Evolutionary conservation across 257 asterid genomes (phyloP).

Genomic region (Voacanga thouarsii): DNA sequence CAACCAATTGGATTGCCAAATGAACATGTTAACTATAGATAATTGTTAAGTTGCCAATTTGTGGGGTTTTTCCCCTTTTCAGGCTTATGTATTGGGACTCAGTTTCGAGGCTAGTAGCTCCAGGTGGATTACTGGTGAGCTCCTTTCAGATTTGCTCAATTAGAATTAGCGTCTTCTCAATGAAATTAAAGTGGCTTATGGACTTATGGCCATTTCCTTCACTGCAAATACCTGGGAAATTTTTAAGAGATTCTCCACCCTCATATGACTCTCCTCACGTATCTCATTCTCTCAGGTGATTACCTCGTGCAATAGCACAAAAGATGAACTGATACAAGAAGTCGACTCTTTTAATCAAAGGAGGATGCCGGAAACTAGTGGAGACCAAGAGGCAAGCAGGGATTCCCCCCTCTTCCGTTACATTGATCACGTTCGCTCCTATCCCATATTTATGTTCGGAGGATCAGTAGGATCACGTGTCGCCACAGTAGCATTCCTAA

Average conservation of each 20-base stretch:
- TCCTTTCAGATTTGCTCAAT: neutral
- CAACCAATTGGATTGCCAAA: neutral
- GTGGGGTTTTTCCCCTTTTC: slow-evolving; percentile 20
- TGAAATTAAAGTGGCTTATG: neutral
- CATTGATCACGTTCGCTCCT: slow-evolving; percentile 74
- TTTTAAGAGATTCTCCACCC: neutral
- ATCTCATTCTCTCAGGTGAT: slow-evolving; percentile 53
- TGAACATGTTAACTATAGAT: neutral
- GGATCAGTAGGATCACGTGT: slow-evolving; percentile 95
- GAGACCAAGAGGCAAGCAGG: slow-evolving; percentile 36
- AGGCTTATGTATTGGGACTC: slow-evolving; percentile 97
- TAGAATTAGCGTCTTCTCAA: neutral
- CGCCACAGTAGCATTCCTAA: slow-evolving; percentile 89
- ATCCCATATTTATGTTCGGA: slow-evolving; percentile 85
- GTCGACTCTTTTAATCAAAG: slow-evolving; percentile 76
- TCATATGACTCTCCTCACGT: neutral
- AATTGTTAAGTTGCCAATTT: too few relatives aligned
- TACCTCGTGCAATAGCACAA: slow-evolving; percentile 89
- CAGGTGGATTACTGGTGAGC: slow-evolving; percentile 95
- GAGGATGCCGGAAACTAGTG: slow-evolving; percentile 37
- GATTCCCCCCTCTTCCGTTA: slow-evolving; percentile 55
- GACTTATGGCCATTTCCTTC: neutral
- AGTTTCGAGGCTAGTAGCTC: slow-evolving; percentile 65
- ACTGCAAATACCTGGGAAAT: neutral
- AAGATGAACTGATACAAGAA: slow-evolving; percentile 88